Percentiles rank a stretch among this genome's conserved stretches.
Evolutionary conservation across 768 basidiomycete species (phyloP).

Genomic region (Boletus pseudo-olivaceus): DNA sequence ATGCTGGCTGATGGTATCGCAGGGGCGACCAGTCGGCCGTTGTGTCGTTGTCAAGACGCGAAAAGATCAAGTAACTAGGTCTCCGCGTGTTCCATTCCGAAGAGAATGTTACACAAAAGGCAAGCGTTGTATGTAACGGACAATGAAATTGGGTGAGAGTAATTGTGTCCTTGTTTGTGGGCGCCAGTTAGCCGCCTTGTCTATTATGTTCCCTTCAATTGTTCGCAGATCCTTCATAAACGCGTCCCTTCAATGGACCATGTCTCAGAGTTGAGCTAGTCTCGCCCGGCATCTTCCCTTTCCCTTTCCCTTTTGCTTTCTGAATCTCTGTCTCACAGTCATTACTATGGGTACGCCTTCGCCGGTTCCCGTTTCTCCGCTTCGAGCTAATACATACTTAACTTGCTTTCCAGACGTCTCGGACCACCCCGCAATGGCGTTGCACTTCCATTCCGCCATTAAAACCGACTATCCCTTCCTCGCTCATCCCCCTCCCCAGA

Average conservation of each 20-base stretch:
- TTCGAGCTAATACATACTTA: background rate
- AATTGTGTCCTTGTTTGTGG: constrained; percentile 19
- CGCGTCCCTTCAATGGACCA: background rate
- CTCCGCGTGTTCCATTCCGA: too few relatives aligned
- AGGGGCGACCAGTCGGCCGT: too few relatives aligned
- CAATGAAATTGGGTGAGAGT: constrained; percentile 4
- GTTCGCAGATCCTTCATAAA: constrained; percentile 20
- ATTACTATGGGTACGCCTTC: background rate
- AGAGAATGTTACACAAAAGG: constrained; percentile 13
- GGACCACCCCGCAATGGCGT: constrained; percentile 13
- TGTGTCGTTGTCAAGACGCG: background rate
- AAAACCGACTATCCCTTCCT: constrained; percentile 40
- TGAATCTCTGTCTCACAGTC: background rate
- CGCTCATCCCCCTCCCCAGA: constrained; percentile 38
- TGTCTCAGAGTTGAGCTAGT: constrained; percentile 17
- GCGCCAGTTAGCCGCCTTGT: background rate
- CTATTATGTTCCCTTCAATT: constrained; percentile 12
- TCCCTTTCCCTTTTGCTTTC: background rate
- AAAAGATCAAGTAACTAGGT: too few relatives aligned
- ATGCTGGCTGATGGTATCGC: background rate
- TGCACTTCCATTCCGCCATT: constrained; percentile 4
- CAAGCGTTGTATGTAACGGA: constrained; percentile 28
- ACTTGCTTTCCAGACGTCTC: constrained; percentile 6
- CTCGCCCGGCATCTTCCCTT: constrained; percentile 6
- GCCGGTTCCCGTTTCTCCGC: background rate